phyloP scores from a whole-genome alignment of 2,329 filamentous ascomycete genomes.

The Pseudohalonectria lignicola region DNA sequence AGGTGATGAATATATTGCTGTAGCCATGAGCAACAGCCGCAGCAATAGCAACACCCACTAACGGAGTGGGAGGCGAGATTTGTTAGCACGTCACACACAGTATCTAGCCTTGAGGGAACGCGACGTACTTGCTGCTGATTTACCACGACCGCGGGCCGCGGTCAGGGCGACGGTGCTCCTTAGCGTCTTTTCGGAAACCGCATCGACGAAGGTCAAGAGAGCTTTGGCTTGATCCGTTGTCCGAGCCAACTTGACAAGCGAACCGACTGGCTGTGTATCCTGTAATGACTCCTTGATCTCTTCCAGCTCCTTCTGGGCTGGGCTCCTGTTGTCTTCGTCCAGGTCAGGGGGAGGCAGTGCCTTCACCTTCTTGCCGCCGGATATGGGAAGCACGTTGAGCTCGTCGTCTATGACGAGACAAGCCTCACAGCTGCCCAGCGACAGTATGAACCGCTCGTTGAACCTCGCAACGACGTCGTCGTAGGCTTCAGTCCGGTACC shows the following conservation, averaged over 20 bases:
- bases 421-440: conserved; percentile 85
- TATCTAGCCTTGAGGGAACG: too few species aligned
- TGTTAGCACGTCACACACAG: too few species aligned
- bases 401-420: conserved; percentile 97
- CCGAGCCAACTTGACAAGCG: conserved; percentile 71
- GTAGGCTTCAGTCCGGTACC: conserved; percentile 94
- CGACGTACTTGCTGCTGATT: conserved; percentile 63
- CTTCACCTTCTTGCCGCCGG: conserved; percentile 83
- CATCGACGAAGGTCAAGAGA: conserved; percentile 91
- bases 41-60: conserved; percentile 78
- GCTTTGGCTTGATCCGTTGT: conserved; percentile 96
- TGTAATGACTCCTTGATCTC: conserved; percentile 78
- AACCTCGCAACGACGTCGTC: conserved; percentile 90
- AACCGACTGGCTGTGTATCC: conserved; percentile 78
- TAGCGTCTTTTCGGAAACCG: conserved; percentile 91
- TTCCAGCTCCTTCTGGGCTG: conserved; percentile 65
- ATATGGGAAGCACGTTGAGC: conserved; percentile 93
- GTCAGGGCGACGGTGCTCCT: conserved; percentile 89
- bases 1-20: conserved; percentile 99
- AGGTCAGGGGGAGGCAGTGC: conserved; percentile 66
- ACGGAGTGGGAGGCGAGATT: too few species aligned
- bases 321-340: conserved; percentile 64
- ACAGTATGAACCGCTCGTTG: conserved; percentile 95
- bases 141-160: conserved; percentile 87
- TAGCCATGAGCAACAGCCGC: conserved; percentile 93